Percentiles rank a stretch among this genome's conserved stretches.
phyloP scores from a whole-genome alignment of 164 flowering plant genomes.

The Tetracentron sinense region DNA sequence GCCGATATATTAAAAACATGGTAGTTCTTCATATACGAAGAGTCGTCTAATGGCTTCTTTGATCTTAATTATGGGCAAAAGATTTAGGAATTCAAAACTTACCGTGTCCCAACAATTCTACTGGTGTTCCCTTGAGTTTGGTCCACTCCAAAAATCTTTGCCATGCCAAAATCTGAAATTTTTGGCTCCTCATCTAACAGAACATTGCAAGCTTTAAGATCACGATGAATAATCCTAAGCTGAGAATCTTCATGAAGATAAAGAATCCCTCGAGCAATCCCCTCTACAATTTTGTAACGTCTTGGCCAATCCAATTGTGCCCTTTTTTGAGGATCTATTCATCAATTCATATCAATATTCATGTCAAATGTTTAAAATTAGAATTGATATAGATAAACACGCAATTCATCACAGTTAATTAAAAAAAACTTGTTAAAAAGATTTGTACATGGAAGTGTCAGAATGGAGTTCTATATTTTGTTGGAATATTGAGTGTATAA shows the following conservation, averaged over 20 bases:
- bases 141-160: background rate
- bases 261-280: background rate
- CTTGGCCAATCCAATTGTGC: too few species aligned
- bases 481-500: too few species aligned
- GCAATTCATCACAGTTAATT: too few species aligned
- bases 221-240: background rate
- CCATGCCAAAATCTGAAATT: background rate
- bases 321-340: background rate
- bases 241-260: background rate
- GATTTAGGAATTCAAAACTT: background rate
- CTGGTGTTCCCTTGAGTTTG: background rate
- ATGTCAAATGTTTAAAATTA: background rate
- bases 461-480: too few species aligned
- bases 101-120: background rate
- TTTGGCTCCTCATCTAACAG: background rate
- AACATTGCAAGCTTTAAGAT: background rate
- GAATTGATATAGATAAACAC: too few species aligned
- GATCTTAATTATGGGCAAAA: too few species aligned
- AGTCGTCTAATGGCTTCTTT: too few species aligned
- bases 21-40: too few species aligned
- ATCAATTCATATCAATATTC: background rate
- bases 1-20: too few species aligned
- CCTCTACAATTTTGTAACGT: background rate
- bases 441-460: too few species aligned
- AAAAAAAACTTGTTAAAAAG: too few species aligned